Evolutionary conservation across 805 yeast genomes (phyloP), one percentile per base, ranked within the genome.

Genomic region (Candida vartiovaarae): DNA sequence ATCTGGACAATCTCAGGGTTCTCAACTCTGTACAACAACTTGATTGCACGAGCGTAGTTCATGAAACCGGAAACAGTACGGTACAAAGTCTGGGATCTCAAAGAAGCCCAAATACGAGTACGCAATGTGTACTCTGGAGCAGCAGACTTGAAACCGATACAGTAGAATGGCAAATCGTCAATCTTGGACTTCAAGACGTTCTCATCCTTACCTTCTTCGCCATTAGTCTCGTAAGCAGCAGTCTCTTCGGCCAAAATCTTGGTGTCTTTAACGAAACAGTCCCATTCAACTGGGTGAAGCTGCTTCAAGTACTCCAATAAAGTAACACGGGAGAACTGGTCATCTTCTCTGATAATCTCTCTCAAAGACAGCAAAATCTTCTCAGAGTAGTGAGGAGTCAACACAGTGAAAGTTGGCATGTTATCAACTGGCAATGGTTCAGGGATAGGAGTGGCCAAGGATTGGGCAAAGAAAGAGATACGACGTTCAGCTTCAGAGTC

Each of bases 401-500:
- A 73, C 24, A 93, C 98, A 34, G 99, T 90, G 67, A 93, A 93
- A 9, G 98, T 91, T 53, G 99, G 99, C 99, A 93, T 93, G 75
- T 91, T 91, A 68, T 93, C 99, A 55, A 95, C 98, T 36, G 99
- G 99, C 62, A 93, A 75, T 50, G 99, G 98, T 71, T 93, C 99
- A 51, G 96, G 96, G 58, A 93, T 90, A 56, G 99, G 99, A 47
- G 99, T 93, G 41, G 99, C 95, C 67, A 93, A 75, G 8, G 98
- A 90, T 70, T 93, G 99, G 47, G 99, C 99, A 72, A 93, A 93
- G 84, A 95, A 93, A 47, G 97, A 87, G 57, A 93, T 90, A 77
- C 99, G 93, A 75, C 99, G 90, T 73, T 95, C 99, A 52, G 99
- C 99, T 70, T 93, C 99, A 37, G 96, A 88, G 67, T 91, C 80